Evolutionary conservation across 371 early-diverging fungal species (phyloP).

Genomic region (Modicella reniformis): DNA sequence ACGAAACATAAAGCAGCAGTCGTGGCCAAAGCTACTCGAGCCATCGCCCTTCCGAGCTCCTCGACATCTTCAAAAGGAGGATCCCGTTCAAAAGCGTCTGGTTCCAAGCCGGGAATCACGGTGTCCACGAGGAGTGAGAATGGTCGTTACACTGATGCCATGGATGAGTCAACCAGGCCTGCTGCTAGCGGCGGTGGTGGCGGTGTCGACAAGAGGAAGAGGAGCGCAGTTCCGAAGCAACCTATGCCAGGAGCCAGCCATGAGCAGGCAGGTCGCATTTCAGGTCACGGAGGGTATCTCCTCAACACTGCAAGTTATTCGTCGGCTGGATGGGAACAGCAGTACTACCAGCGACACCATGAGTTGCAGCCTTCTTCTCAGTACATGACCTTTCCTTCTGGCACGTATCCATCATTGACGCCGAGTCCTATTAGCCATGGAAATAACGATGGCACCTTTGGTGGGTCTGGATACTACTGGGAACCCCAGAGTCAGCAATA

Average conservation of each 20-base stretch:
- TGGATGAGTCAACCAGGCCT: background rate
- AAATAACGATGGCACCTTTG: background rate
- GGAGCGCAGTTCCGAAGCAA: background rate
- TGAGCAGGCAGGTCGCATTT: background rate
- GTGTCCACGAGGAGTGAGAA: background rate
- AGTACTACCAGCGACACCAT: background rate
- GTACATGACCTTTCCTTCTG: background rate
- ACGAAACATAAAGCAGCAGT: constrained; percentile 1
- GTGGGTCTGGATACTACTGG: background rate
- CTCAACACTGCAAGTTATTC: background rate
- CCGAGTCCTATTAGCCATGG: background rate
- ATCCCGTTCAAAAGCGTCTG: background rate
- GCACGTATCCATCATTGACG: background rate
- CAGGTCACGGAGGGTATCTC: background rate
- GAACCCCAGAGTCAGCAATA: background rate
- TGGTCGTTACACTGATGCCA: background rate
- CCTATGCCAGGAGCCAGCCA: background rate
- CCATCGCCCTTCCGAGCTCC: too few species aligned
- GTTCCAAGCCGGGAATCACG: background rate
- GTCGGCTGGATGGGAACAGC: background rate
- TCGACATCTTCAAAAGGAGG: background rate
- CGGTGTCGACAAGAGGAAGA: constrained; percentile 14
- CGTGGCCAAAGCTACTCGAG: too few species aligned
- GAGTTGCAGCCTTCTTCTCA: background rate
- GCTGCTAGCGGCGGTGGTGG: background rate